Evolutionary conservation across 108 stramenopile genomes (phyloP), one percentile per base, ranked within the genome.

Genomic region (Skeletonema costatum): DNA sequence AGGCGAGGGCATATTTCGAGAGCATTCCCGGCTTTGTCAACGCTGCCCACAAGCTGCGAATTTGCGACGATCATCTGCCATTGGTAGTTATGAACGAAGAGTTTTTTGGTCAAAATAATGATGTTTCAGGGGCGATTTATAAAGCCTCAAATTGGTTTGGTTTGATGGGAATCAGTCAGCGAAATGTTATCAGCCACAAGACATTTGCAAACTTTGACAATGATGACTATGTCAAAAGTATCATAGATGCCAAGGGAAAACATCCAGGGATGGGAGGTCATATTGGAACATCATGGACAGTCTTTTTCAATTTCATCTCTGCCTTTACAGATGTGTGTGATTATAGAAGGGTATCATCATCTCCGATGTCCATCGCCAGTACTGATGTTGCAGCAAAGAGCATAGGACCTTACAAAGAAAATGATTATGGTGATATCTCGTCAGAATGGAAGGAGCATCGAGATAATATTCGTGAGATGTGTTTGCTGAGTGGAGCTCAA

Each of bases 191-290:
- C 56, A 58, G 56, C 56, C 56, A 58, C 21, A 58, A 58, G 9
- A 58, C 21, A 10, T 58, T 58, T 58, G 56, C 56, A 58, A 58
- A 58, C 56, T 58, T 58, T 58, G 8, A 58, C 56, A 58, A 58
- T 58, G 56, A 58, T 58, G 56, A 58, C 0, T 58, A 58, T 10
- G 9, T 58, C 56, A 58, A 58, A 25, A 58, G 56, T 21, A 58
- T 58, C 56, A 58, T 58, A 5, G 56, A 9, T 0, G 9, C 5
- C 56, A 58, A 58, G 9, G 56, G 56, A 58, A 6, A 8, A 17
- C 76, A 77, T 36, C 33, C 32, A 25, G 76, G 76, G 5, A 77
- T 77, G 76, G 76, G 69, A 7, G 56, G 41, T 69, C 76, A 77
- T 71, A 71, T 71, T 12, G 68, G 76, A 31, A 36, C 64, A 33